These are phyloP conservation scores for Phytophthora parvispora DNA, from an alignment of 352 stramenopile species.

Conservation along the genomic window DNA sequence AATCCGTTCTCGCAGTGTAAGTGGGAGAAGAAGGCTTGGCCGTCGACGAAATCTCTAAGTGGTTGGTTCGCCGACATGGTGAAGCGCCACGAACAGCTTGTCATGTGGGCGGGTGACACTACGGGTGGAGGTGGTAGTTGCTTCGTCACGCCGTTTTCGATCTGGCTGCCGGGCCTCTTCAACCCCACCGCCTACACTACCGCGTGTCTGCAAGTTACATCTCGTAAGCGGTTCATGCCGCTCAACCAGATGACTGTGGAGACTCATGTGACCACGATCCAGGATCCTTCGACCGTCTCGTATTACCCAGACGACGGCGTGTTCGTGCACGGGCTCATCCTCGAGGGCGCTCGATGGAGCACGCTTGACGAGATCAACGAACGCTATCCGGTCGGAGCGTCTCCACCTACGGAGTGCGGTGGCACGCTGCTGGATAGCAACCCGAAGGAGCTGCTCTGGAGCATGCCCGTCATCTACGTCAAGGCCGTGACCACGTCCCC, in stretches of 20 bases:
- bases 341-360: conserved; percentile 96
- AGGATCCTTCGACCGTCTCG: conserved; percentile 82
- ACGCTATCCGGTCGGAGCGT: conserved; percentile 85
- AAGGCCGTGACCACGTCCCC: conserved; percentile 96
- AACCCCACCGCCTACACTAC: conserved; percentile 97
- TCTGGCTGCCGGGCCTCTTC: conserved; percentile 97
- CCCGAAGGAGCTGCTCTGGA: conserved; percentile 96
- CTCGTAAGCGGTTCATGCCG: conserved; percentile 91
- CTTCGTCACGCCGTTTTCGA: conserved; percentile 94
- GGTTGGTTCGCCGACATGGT: conserved; percentile 96
- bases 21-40: conserved; percentile 97
- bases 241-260: conserved; percentile 98
- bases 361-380: conserved; percentile 92
- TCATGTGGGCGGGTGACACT: conserved; percentile 86
- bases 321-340: conserved; percentile 97
- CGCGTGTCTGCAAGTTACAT: conserved; percentile 96
- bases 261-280: conserved; percentile 96
- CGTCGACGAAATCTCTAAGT: conserved; percentile 94
- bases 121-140: conserved; percentile 30
- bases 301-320: conserved; percentile 93
- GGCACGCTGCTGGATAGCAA: conserved; percentile 95
- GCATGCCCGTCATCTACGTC: conserved; percentile 96
- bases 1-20: conserved; percentile 97
- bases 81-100: conserved; percentile 91
- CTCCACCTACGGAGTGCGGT: conserved; percentile 87